Conservation (phyloP, 495 filamentous ascomycete genomes). For the Pyronema omphalodes region DNA sequence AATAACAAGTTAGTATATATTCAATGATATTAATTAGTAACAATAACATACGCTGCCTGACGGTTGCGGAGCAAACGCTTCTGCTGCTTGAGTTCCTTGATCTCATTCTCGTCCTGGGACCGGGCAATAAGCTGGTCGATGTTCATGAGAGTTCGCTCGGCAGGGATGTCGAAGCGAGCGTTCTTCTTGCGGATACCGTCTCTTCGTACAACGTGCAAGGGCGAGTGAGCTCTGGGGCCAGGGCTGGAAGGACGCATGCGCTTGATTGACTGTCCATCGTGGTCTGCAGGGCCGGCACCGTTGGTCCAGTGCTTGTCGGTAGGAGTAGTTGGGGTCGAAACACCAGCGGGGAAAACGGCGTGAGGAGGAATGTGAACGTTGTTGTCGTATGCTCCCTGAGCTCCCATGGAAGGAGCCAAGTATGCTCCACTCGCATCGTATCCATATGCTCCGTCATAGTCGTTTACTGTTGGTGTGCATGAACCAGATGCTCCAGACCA, state of each 20-base stretch:
- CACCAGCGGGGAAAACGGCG: constrained; percentile 25
- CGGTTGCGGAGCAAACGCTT: constrained; percentile 88
- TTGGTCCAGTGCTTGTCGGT: constrained; percentile 34
- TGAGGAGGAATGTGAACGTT: constrained; percentile 31
- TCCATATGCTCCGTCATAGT: constrained; percentile 23
- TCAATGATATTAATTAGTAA: constrained; percentile 4
- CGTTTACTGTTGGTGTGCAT: constrained; percentile 26
- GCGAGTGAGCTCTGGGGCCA: constrained; percentile 57
- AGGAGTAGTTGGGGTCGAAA: constrained; percentile 21
- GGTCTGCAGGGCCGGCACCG: constrained; percentile 34
- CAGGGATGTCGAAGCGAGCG: constrained; percentile 90
- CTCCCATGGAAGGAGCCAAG: constrained; percentile 21
- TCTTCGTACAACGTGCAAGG: constrained; percentile 47
- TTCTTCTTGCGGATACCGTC: constrained; percentile 99
- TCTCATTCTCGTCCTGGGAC: constrained; percentile 77
- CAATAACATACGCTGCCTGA: constrained; percentile 73
- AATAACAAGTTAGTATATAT: constrained; percentile 29
- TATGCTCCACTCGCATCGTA: constrained; percentile 26
- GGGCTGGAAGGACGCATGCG: constrained; percentile 53
- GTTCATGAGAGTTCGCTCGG: constrained; percentile 79
- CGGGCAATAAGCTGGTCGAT: constrained; percentile 85
- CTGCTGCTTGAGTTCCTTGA: constrained; percentile 97
- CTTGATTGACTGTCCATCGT: constrained; percentile 47
- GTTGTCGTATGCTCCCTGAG: constrained; percentile 18
- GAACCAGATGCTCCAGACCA: constrained; percentile 27